A percentile compares a stretch with the other conserved stretches of the same genome.
Conservation (phyloP, 73 alveolate species). For the Uronychia binucleata region DNA sequence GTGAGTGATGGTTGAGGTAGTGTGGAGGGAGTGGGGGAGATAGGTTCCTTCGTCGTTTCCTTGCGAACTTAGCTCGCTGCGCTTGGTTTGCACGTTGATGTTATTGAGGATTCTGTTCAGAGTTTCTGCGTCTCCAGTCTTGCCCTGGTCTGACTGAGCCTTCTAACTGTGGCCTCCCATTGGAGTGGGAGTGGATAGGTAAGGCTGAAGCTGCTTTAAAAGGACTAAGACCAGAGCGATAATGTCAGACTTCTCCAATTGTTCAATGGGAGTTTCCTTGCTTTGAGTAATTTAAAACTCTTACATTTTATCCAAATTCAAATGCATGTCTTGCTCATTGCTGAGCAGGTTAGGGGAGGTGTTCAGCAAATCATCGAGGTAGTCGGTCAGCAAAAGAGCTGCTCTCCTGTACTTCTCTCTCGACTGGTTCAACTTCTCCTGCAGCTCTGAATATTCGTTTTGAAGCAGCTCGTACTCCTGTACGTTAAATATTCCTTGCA, state of each 20-base stretch:
- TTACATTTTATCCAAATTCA: constrained; percentile 63
- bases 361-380: constrained; percentile 60
- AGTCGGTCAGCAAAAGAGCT: constrained; percentile 61
- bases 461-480: constrained; percentile 55
- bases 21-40: too few species aligned
- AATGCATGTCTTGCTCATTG: constrained; percentile 68
- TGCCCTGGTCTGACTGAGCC: constrained; percentile 6
- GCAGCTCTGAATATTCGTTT: constrained; percentile 48
- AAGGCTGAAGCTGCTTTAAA: constrained; percentile 63
- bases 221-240: constrained; percentile 64
- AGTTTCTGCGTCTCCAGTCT: constrained; percentile 64
- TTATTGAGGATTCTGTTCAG: constrained; percentile 60
- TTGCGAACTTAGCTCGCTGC: constrained; percentile 42
- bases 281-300: not conserved
- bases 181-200: constrained; percentile 18
- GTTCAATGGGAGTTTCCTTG: constrained; percentile 65
- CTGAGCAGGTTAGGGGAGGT: constrained; percentile 48
- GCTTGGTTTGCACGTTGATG: constrained; percentile 67
- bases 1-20: too few species aligned
- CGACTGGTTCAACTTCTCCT: constrained; percentile 51
- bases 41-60: constrained; percentile 6
- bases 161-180: not conserved
- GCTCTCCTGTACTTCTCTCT: constrained; percentile 71
- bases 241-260: constrained; percentile 56
- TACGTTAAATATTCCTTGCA: not conserved